phyloP scores from a whole-genome alignment of 2,329 filamentous ascomycete species.

The Penicillium palitans region DNA sequence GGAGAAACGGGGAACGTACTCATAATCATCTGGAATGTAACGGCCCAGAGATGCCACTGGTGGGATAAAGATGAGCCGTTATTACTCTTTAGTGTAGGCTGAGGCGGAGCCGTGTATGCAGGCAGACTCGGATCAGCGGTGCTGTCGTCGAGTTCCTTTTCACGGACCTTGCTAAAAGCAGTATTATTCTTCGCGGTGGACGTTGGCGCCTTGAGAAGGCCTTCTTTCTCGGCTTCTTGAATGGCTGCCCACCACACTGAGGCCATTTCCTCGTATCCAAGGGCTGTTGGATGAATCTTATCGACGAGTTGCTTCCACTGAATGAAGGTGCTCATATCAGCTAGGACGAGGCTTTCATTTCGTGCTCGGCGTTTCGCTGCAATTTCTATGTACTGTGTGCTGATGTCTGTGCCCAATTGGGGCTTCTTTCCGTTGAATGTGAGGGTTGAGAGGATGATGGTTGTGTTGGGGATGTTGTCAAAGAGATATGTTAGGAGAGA shows the following conservation, averaged over 20 bases:
- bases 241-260: conserved; percentile 32
- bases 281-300: conserved; percentile 25
- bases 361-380: conserved; percentile 22
- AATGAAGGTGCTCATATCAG: conserved; percentile 31
- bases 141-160: conserved; percentile 14
- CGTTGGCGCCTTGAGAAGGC: neutral
- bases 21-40: neutral
- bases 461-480: conserved; percentile 25
- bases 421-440: conserved; percentile 23
- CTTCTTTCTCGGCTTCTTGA: conserved; percentile 18
- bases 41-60: neutral
- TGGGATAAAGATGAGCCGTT: neutral
- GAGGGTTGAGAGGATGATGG: conserved; percentile 37
- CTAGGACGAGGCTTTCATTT: conserved; percentile 26
- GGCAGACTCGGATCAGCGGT: conserved; percentile 8
- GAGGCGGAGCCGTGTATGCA: conserved; percentile 8
- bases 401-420: conserved; percentile 17
- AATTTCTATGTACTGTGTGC: conserved; percentile 28
- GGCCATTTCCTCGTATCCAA: conserved; percentile 31
- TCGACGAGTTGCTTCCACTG: conserved; percentile 21
- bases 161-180: conserved; percentile 3
- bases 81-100: neutral
- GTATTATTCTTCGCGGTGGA: neutral
- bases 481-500: conserved; percentile 29
- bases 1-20: neutral